These are phyloP conservation scores for Arctium minus DNA, from an alignment of 129 eudicot species.

Conservation along the genomic window DNA sequence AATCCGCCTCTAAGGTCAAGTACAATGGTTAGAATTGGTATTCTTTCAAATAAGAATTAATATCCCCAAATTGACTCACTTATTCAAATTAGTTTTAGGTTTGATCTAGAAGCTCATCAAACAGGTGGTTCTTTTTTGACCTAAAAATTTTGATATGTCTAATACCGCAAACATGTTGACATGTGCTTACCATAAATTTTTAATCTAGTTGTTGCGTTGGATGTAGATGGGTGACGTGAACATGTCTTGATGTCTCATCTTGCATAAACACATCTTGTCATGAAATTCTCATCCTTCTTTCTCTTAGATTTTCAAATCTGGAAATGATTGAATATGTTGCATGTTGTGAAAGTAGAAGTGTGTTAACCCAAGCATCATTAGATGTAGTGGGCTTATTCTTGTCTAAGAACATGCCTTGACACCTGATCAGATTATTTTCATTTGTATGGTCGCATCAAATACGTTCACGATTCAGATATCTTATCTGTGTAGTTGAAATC, in stretches of 20 bases:
- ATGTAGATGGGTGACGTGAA: not conserved
- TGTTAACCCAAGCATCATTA: no score
- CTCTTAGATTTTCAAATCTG: no score
- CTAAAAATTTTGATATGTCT: not conserved
- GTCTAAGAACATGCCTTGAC: no score
- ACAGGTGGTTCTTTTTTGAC: not conserved
- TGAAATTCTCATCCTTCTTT: not conserved
- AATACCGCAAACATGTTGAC: not conserved
- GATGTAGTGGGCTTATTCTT: no score
- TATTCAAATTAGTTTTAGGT: not conserved
- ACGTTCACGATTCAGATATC: no score
- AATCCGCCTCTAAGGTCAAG: no score
- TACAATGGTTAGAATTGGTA: not conserved
- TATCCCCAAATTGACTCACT: not conserved
- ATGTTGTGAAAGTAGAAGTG: no score
- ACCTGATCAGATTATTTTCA: no score
- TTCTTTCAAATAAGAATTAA: not conserved
- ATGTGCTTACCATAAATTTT: constrained; percentile 1
- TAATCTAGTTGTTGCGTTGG: not conserved
- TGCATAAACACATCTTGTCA: not conserved
- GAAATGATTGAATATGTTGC: no score
- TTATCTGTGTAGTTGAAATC: no score
- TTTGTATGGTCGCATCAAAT: no score
- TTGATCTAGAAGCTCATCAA: not conserved
- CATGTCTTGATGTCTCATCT: not conserved